These are phyloP conservation scores for Begonia fuchsioides DNA, from an alignment of 306 rosid genomes.

Conservation along the genomic window DNA sequence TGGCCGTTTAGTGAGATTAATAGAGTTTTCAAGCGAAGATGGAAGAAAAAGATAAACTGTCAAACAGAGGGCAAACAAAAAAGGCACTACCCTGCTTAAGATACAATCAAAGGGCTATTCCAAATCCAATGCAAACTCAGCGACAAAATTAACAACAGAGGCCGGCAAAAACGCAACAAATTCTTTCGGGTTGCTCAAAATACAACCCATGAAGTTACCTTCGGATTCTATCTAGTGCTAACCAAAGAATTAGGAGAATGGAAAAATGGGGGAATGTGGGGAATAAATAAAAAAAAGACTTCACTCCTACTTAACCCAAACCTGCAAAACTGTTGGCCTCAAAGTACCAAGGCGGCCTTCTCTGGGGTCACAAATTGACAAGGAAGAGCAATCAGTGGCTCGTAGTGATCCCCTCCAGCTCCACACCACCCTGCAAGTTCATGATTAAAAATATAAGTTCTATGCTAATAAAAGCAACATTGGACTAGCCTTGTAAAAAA, in stretches of 20 bases:
- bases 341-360: slow-evolving; percentile 86
- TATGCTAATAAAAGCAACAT: not conserved
- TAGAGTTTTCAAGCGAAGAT: no score
- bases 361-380: slow-evolving; percentile 53
- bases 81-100: no score
- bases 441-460: not conserved
- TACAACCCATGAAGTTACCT: no score
- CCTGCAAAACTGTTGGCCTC: slow-evolving; percentile 9
- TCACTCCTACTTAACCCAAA: not conserved
- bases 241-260: not conserved
- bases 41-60: no score
- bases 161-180: no score
- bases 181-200: no score
- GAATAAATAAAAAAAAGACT: not conserved
- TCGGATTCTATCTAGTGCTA: not conserved
- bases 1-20: no score
- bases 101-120: no score
- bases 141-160: no score
- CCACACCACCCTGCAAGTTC: slow-evolving; percentile 86
- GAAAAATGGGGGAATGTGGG: no score
- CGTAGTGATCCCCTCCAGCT: slow-evolving; percentile 96
- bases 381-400: slow-evolving; percentile 88
- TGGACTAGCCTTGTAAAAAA: not conserved
- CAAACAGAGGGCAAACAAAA: no score
- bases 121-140: no score